A percentile compares a stretch with the other conserved stretches of the same genome.
phyloP scores from a whole-genome alignment of 139 green algal species.

The Closterium sp. region DNA sequence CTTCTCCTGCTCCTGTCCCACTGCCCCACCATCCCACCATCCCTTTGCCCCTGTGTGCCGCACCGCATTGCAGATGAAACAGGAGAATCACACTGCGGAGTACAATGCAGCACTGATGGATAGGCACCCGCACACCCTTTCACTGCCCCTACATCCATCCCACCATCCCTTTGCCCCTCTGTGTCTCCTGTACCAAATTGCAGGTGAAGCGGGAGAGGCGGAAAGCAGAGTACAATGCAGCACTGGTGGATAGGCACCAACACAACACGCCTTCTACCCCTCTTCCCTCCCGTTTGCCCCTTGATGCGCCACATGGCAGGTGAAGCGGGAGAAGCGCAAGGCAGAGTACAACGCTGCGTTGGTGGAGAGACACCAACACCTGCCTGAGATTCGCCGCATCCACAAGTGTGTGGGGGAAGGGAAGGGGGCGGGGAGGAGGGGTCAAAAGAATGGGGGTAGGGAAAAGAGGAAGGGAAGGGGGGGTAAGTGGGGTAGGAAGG shows the following conservation, averaged over 20 bases:
- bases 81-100: too few species aligned
- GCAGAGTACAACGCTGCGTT: conserved; percentile 55
- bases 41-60: too few species aligned
- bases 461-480: too few species aligned
- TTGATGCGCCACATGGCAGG: background rate
- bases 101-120: too few species aligned
- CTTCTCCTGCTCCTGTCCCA: too few species aligned
- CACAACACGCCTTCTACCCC: conserved; percentile 59
- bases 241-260: conserved; percentile 85
- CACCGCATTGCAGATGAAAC: too few species aligned
- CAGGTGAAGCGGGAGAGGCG: conserved; percentile 66
- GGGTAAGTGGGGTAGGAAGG: background rate
- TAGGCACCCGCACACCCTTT: too few species aligned
- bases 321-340: conserved; percentile 69
- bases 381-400: conserved; percentile 90
- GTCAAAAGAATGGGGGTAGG: too few species aligned
- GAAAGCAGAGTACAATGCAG: conserved; percentile 48
- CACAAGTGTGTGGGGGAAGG: conserved; percentile 35
- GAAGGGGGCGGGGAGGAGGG: background rate
- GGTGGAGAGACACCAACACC: conserved; percentile 89
- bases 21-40: too few species aligned
- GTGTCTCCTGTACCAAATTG: background rate
- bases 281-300: too few species aligned
- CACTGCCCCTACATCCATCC: too few species aligned
- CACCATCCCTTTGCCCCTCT: too few species aligned